Conservation (phyloP, 805 yeast genomes). For the Zygoascus biomembranicola region DNA sequence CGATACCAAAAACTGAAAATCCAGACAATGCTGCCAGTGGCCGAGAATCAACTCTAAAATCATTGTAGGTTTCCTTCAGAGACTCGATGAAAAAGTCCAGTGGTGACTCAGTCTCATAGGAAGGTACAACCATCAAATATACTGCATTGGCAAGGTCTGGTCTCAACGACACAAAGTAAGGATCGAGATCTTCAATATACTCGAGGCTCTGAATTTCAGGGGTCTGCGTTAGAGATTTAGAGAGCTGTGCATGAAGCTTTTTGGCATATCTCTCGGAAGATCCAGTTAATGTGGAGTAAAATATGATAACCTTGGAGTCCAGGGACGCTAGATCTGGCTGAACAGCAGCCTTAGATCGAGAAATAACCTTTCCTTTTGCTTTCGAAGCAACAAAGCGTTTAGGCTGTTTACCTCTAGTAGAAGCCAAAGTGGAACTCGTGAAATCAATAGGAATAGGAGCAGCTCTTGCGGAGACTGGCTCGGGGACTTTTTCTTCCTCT, state of each 20-base stretch:
- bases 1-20: conserved; percentile 78
- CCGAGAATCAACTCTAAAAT: conserved; percentile 75
- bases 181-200: conserved; percentile 77
- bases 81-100: conserved; percentile 79
- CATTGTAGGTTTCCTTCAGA: conserved; percentile 70
- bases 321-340: conserved; percentile 15
- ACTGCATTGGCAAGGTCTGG: conserved; percentile 31
- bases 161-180: conserved; percentile 62
- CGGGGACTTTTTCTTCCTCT: neutral
- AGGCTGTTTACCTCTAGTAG: conserved; percentile 9
- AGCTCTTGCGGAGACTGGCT: neutral
- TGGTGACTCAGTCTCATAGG: conserved; percentile 90
- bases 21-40: conserved; percentile 67
- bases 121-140: conserved; percentile 72
- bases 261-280: conserved; percentile 65
- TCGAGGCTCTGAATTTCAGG: conserved; percentile 64
- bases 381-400: conserved; percentile 6
- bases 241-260: conserved; percentile 33
- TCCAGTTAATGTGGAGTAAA: conserved; percentile 83
- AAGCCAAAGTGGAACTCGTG: conserved; percentile 8
- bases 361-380: conserved; percentile 3
- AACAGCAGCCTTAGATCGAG: neutral
- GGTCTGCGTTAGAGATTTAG: conserved; percentile 22
- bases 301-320: conserved; percentile 54
- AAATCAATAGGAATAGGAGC: conserved; percentile 21